These are phyloP conservation scores for Stenocarpella maydis DNA, from an alignment of 2,329 filamentous ascomycete species.

Conservation along the genomic window DNA sequence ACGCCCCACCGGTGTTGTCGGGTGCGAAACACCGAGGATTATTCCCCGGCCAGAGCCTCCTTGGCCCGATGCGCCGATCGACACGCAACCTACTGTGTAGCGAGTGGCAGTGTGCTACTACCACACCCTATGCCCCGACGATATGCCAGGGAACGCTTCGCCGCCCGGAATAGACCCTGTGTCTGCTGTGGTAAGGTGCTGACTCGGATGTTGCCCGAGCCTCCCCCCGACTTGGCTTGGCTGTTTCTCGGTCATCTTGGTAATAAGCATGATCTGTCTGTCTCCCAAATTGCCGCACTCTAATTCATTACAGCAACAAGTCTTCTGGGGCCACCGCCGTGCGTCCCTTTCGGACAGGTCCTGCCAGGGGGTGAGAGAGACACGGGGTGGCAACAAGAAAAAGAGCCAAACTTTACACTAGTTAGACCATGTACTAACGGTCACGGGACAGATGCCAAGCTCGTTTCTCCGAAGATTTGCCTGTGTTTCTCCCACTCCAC, in stretches of 20 bases:
- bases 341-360: background rate
- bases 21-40: slow-evolving; percentile 23
- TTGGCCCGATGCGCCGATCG: slow-evolving; percentile 9
- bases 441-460: slow-evolving; percentile 18
- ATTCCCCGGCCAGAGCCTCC: slow-evolving; percentile 8
- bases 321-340: background rate
- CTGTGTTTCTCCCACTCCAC: slow-evolving; percentile 14
- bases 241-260: background rate
- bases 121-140: background rate
- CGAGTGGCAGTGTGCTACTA: slow-evolving; percentile 4
- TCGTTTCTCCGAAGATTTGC: slow-evolving; percentile 20
- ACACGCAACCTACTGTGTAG: background rate
- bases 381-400: background rate
- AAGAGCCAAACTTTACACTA: no score
- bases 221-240: background rate
- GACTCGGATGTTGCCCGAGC: slow-evolving; percentile 14
- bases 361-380: background rate
- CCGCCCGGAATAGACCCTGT: slow-evolving; percentile 10
- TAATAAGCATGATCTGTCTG: background rate
- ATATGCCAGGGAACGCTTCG: background rate
- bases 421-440: background rate
- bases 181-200: slow-evolving; percentile 4
- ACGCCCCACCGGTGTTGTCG: slow-evolving; percentile 3
- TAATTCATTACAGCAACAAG: background rate
- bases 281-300: background rate